Percentiles rank a stretch among this genome's conserved stretches.
Evolutionary conservation across 768 basidiomycete species (phyloP).

Genomic region (Termitomyces bulborhizus): DNA sequence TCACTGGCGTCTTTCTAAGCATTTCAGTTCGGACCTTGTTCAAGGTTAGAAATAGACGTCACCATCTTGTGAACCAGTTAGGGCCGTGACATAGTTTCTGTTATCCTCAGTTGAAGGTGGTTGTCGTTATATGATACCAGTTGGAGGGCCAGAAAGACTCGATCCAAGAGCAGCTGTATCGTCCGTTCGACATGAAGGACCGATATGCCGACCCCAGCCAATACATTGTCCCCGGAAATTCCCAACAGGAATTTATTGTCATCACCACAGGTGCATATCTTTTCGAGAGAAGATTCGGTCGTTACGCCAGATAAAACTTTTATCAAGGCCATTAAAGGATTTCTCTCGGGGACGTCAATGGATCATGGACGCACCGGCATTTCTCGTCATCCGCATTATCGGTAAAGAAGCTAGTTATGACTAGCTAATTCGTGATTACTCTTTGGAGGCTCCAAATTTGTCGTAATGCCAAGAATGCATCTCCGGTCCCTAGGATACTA

Average conservation of each 20-base stretch:
- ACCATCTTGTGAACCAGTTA: too few species aligned
- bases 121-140: too few species aligned
- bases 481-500: background rate
- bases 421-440: background rate
- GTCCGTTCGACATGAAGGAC: too few species aligned
- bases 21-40: too few species aligned
- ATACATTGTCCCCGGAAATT: background rate
- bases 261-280: background rate
- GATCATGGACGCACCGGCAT: background rate
- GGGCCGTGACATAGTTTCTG: too few species aligned
- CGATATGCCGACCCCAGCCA: too few species aligned
- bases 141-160: too few species aligned
- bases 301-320: background rate
- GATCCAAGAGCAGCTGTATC: too few species aligned
- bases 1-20: too few species aligned
- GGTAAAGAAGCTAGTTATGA: background rate
- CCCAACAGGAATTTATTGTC: background rate
- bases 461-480: background rate
- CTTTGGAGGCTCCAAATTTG: background rate
- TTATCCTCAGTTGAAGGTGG: too few species aligned
- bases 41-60: too few species aligned
- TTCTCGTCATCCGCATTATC: background rate
- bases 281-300: background rate
- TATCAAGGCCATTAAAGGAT: background rate
- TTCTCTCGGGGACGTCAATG: background rate